Conservation (phyloP, 352 stramenopile genomes). For the Chrysophaeum taylorii region DNA sequence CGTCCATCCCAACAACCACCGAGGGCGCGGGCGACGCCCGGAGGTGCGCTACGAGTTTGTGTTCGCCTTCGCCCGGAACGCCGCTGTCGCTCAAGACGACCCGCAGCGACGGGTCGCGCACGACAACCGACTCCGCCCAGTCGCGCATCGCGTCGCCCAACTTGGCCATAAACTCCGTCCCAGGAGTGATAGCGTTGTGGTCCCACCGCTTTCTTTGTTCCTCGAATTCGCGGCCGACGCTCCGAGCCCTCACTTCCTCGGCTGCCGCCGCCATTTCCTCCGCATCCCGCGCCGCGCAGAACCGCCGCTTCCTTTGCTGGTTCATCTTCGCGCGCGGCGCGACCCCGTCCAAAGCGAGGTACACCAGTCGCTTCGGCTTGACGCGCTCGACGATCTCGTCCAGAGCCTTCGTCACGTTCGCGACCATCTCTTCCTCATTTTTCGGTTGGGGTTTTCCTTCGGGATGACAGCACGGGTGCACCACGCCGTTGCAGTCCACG, state of each 20-base stretch:
- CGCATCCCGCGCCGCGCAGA: slow-evolving; percentile 60
- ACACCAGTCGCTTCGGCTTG: slow-evolving; percentile 84
- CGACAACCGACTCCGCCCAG: slow-evolving; percentile 77
- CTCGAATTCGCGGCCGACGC: slow-evolving; percentile 60
- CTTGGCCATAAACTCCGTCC: slow-evolving; percentile 86
- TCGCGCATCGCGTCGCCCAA: slow-evolving; percentile 58
- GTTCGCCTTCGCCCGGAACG: slow-evolving; percentile 89
- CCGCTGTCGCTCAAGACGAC: slow-evolving; percentile 90
- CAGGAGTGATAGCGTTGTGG: slow-evolving; percentile 92
- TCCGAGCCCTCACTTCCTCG: slow-evolving; percentile 55
- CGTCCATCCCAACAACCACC: slow-evolving; percentile 92
- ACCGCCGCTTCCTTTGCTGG: slow-evolving; percentile 93
- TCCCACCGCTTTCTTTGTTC: slow-evolving; percentile 23
- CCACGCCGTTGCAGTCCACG: slow-evolving; percentile 99
- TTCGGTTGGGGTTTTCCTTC: slow-evolving; percentile 78
- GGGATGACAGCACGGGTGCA: slow-evolving; percentile 96
- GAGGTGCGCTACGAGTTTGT: slow-evolving; percentile 95
- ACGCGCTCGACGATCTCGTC: slow-evolving; percentile 88
- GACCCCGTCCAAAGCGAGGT: slow-evolving; percentile 96
- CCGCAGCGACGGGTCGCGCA: slow-evolving; percentile 62
- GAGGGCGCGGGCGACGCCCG: no score
- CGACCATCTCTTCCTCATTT: slow-evolving; percentile 96
- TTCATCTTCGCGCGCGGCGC: slow-evolving; percentile 98
- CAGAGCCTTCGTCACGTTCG: slow-evolving; percentile 84
- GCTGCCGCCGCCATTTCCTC: slow-evolving; percentile 38